Evolutionary conservation across 2,329 filamentous ascomycete species (phyloP), one percentile per base, ranked within the genome.

Genomic region (Cyclaneusma minus): DNA sequence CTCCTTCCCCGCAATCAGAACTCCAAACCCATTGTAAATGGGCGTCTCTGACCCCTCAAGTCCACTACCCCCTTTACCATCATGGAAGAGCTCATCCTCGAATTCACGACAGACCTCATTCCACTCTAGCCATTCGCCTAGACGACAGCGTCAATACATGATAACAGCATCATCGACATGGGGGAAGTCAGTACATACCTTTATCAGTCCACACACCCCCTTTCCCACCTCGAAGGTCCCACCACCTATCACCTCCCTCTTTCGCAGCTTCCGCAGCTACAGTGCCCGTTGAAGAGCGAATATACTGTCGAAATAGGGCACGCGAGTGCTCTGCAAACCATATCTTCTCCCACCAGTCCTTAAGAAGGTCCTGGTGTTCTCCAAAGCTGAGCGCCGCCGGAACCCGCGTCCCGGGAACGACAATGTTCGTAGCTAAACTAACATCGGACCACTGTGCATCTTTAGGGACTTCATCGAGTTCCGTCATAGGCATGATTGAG

Each of bases 191-290:
- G 19, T 8, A 20, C 18, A 8, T 11, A 31, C 50, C 50, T n/a
- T 49, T 45, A 8, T 54, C 55, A 0, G 61, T 64, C 64, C 64
- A 68, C 3, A 64, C 43, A 6, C 63, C 64, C 3, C 62, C 62
- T n/a, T 50, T 51, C 0, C 62, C 62, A 7, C 61, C 62, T 9
- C 60, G 53, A 28, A 49, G 41, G 35, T 66, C 58, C 57, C 60
- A 61, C 42, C 50, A 51, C 1, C 51, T 46, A 25, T 60, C 52
- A 3, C 57, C 60, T 8, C 58, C 61, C 1, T 56, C 46, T 5
- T 55, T 47, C 0, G 54, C 51, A 7, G 50, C 50, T 29, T 58
- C 51, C 9, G 56, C 54, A 0, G 55, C 52, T 16, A 50, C 43
- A 2, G 55, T 36, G 1, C 52, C 54, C 21, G 52, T 54, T 1